phyloP scores from a whole-genome alignment of 805 yeast species.

The Monosporozyma servazzii region DNA sequence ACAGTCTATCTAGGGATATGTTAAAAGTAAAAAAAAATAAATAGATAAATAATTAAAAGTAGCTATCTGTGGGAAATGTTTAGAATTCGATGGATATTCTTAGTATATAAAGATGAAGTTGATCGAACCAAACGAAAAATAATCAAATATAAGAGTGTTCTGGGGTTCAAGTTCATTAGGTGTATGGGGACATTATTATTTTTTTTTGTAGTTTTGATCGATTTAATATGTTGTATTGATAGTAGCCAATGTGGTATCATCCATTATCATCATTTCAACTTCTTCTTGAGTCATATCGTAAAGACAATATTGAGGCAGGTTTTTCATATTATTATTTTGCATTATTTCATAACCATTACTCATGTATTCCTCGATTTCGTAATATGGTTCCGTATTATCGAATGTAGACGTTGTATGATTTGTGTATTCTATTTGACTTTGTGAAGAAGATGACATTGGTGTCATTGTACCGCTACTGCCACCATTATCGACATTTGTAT shows the following conservation, averaged over 20 bases:
- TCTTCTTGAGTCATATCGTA: slow-evolving; percentile 21
- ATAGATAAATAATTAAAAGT: neutral
- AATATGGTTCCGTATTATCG: slow-evolving; percentile 8
- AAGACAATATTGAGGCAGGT: slow-evolving; percentile 12
- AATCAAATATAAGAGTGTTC: neutral
- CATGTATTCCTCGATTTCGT: slow-evolving; percentile 26
- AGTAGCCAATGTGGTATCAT: neutral
- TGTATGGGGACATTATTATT: neutral
- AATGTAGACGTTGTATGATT: neutral
- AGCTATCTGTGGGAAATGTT: neutral
- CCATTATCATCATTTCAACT: slow-evolving; percentile 9
- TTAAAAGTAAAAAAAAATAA: neutral
- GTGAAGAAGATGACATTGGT: slow-evolving; percentile 3
- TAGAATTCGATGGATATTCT: neutral
- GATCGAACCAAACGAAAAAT: too few relatives aligned
- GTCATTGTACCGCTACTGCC: neutral
- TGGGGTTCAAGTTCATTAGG: neutral
- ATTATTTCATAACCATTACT: slow-evolving; percentile 14
- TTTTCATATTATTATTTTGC: neutral
- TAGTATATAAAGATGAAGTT: neutral
- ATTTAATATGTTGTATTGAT: neutral
- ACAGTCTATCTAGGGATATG: slow-evolving; percentile 1
- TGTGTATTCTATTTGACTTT: neutral
- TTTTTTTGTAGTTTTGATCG: neutral
- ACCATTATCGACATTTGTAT: neutral